These are phyloP conservation scores for Ceratobasidium sp. DNA, from an alignment of 1,284 basidiomycete species.

Conservation along the genomic window DNA sequence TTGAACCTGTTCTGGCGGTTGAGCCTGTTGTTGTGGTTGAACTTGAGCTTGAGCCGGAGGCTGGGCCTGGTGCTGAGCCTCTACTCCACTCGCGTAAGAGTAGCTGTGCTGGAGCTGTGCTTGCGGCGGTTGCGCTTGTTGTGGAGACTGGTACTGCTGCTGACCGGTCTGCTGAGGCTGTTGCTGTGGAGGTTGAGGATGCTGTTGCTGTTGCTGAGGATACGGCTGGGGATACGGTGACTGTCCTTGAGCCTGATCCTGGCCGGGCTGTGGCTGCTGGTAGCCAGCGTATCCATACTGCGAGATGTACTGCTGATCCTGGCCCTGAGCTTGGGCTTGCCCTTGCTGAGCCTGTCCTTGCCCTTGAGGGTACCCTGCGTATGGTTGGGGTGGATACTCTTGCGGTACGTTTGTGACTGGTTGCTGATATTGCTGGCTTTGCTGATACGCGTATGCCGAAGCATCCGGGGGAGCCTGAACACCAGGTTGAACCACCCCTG, in stretches of 20 bases:
- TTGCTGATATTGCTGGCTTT: neutral
- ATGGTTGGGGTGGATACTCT: slow-evolving; percentile 43
- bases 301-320: neutral
- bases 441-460: slow-evolving; percentile 45
- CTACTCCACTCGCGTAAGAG: slow-evolving; percentile 44
- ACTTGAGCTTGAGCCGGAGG: slow-evolving; percentile 46
- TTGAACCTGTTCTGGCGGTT: slow-evolving; percentile 15
- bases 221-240: neutral
- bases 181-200: slow-evolving; percentile 20
- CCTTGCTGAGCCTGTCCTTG: neutral
- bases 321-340: too few relatives aligned
- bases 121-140: slow-evolving; percentile 44
- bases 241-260: slow-evolving; percentile 26
- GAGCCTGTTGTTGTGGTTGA: slow-evolving; percentile 46
- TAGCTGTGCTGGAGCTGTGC: slow-evolving; percentile 36
- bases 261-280: slow-evolving; percentile 1
- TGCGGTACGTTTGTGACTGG: slow-evolving; percentile 17
- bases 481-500: slow-evolving; percentile 47
- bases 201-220: slow-evolving; percentile 27
- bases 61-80: slow-evolving; percentile 43
- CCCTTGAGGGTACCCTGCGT: slow-evolving; percentile 39
- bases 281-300: slow-evolving; percentile 12
- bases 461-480: slow-evolving; percentile 46
- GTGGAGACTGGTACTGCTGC: slow-evolving; percentile 21
- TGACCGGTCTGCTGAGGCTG: neutral